Base-by-base conservation (phyloP, 305 asterid species). In the Fraxinus ornus region DNA sequence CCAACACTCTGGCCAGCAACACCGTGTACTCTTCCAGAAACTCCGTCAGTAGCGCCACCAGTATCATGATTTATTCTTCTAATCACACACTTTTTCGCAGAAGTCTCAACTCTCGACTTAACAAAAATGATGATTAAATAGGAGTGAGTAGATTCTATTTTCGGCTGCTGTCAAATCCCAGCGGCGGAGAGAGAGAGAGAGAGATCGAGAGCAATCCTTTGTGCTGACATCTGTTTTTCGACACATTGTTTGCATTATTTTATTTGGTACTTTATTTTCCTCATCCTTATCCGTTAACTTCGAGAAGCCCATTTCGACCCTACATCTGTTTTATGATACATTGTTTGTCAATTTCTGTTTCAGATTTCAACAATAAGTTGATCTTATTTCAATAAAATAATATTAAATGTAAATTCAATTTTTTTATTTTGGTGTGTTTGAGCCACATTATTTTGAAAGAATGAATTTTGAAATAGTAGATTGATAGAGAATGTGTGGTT, bases 1-100 rank as follows among this genome's bases (percentile, higher is more conserved):
- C 77, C 73, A 86, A 36, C 75, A 84, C 80, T 30, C 80, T 77
- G 24, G 80, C 68, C 37, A 77, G 24, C 80, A 77, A 12, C 80
- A 44, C 41, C 71, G 80, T 77, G 70, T 77, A 77, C 44, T 77
- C 70, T 71, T 24, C 80, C 70, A 77, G 15, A 26, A 77, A 32
- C 26, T 77, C 80, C 68, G 80, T 33, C 24, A 77, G 37, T 41
- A 49, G 55, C 80, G 80, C 44, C 17, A 77, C 80, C 36, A 77
- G 4, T 47, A 77, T 77, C 80, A 77, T 77, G 47, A 30, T 36
- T 33, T 7, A 6, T 41, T 41, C 17, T 41, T 35, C 39, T 5
- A 9, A 41, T 9, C 49, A 10, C 17, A 9, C 17, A 2, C 41
- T 36, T 36, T 6, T 36, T n/a, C 9, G 41, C 41, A 36, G 1